Evolutionary conservation across 164 flowering plant species (phyloP), one percentile per base, ranked within the genome.

Genomic region (Sextonia rubra): DNA sequence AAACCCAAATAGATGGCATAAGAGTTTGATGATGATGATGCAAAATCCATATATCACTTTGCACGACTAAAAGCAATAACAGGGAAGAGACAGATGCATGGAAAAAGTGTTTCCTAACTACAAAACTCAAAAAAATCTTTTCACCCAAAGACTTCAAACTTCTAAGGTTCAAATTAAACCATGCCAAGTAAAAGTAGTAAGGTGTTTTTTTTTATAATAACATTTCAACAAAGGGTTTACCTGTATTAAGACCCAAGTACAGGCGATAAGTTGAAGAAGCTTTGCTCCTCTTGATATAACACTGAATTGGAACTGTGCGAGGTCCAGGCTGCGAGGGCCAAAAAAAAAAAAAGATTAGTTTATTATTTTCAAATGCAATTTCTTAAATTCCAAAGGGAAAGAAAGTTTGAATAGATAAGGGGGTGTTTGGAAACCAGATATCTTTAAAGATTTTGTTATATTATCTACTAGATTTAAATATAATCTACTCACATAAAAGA

Each of bases 281-380:
- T 65, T 75, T 75, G 44, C 65, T 75, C 64, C 77, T 64, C 73
- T 75, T 75, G 60, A 75, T 75, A 26, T 70, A 75, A 25, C 77
- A 75, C 58, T 75, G 77, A 44, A 75, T 75, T n/a, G 70, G 74
- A 12, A 70, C 74, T 12, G 65, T 64, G 26, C 77, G 64, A 47
- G 69, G 70, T 12, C 69, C 77, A 48, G 77, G 77, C 77, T 75
- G 70, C 70, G 55, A 68, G 56, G 25, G n/a, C 29, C 70, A 44
- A 12, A 12, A 27, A 23, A 23, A 62, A 27, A 23, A 12, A 25
- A 17, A 9, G n/a, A 4, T 56, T 17, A 56, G 60, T 12, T 12
- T 18, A n/a, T 17, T 17, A 56, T 14, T 18, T 56, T 56, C 22
- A 25, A 62, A 62, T 3, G 9, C 65, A 62, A 23, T 23, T 25